Base-by-base conservation (phyloP, 2,329 filamentous ascomycete species). In the Incumbomyces lentus region DNA sequence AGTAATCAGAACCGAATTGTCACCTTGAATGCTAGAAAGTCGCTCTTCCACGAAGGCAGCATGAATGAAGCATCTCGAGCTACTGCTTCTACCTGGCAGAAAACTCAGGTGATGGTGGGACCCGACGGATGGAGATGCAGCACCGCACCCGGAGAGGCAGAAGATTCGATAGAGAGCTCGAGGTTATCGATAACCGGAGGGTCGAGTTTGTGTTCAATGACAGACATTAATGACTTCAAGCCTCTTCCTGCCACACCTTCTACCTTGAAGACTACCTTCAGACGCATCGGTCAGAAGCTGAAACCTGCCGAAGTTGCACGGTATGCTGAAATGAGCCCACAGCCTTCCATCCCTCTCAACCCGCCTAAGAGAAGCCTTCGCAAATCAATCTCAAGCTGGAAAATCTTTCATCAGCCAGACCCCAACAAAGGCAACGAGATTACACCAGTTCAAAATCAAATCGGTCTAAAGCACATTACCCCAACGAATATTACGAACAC, bases 321-420 rank as follows among this genome's bases (percentile, higher is more conserved):
- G 0, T 98, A 85, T 64, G 95, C 88, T 0, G 89, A 84, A 0
- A 92, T 98, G 66, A 86, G 90, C 61, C 12, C 40, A 2, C 41
- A 6, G 3, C 47, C 32, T 26, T 26, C 30, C 3, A 48, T 49
- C 14, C 39, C 40, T 6, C 12, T 26, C 16, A 44, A 49, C 16
- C 29, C 43, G 39, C 53, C 49, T 39, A 50, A 51, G 34, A 52
- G 46, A 35, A 52, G 55, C 17, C 46, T 57, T 2, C 45, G 56
- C 13, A 56, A 54, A 32, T 57, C 55, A 30, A 51, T 57, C 11
- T 56, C 56, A 11, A 47, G 47, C 39, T 58, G 55, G 55, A 43
- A 42, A 38, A 42, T 50, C 10, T 49, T 46, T 36, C 47, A 30
- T 22, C 36, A 14, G 29, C 33, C 48, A n/a, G 30, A 14, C 3